Evolutionary conservation across 352 stramenopile species (phyloP).

Genomic region (Phytophthora idaei): DNA sequence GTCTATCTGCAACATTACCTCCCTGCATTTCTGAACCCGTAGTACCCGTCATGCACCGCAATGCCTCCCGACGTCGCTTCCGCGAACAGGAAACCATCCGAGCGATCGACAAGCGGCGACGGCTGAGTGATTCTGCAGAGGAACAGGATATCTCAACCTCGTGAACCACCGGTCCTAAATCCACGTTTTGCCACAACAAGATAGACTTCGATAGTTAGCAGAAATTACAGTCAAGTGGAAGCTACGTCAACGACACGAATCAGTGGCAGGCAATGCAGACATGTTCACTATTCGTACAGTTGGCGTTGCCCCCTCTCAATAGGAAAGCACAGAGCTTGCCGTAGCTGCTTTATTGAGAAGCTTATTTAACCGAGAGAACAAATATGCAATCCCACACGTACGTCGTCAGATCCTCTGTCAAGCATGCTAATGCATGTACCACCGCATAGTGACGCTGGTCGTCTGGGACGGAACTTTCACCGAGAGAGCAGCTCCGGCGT

Average conservation of each 20-base stretch:
- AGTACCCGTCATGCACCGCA: slow-evolving; percentile 72
- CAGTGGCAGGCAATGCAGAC: slow-evolving; percentile 16
- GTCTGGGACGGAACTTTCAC: slow-evolving; percentile 18
- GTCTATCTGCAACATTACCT: slow-evolving; percentile 45
- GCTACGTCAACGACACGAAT: slow-evolving; percentile 13
- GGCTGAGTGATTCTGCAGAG: slow-evolving; percentile 52
- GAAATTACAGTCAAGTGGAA: slow-evolving; percentile 38
- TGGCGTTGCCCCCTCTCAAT: slow-evolving; percentile 10
- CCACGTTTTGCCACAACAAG: slow-evolving; percentile 37
- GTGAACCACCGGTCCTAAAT: slow-evolving; percentile 14
- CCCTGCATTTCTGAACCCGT: slow-evolving; percentile 70
- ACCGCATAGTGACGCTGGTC: background rate
- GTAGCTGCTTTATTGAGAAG: slow-evolving; percentile 36
- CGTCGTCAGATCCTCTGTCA: slow-evolving; percentile 13
- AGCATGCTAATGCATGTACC: slow-evolving; percentile 11
- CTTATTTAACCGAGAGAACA: slow-evolving; percentile 41
- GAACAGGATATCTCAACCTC: slow-evolving; percentile 67
- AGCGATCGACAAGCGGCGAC: slow-evolving; percentile 62
- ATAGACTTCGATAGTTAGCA: slow-evolving; percentile 38
- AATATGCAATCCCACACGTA: slow-evolving; percentile 22
- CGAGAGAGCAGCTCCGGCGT: slow-evolving; percentile 41
- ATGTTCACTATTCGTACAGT: slow-evolving; percentile 23
- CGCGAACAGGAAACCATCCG: slow-evolving; percentile 50
- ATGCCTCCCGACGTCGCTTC: slow-evolving; percentile 65
- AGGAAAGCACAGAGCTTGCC: slow-evolving; percentile 15